A percentile compares a stretch with the other conserved stretches of the same genome.
Evolutionary conservation across 75 land plant species (phyloP).

Genomic region (Sequoiadendron giganteum): DNA sequence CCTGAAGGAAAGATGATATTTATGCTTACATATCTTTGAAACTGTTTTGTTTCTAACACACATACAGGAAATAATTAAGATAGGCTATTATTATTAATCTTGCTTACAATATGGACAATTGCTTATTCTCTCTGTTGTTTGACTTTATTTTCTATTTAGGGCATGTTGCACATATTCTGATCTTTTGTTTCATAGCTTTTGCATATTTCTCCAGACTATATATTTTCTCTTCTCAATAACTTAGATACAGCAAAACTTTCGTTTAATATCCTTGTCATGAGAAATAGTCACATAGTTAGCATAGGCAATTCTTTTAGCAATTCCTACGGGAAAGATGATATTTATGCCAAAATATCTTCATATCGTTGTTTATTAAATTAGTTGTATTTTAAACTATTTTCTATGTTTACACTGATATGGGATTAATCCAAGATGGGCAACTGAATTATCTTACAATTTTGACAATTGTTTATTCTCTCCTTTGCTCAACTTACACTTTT

Average conservation of each 20-base stretch:
- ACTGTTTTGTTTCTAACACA: background rate
- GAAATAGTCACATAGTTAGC: background rate
- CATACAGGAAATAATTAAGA: background rate
- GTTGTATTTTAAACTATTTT: background rate
- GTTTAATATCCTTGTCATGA: background rate
- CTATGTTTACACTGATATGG: background rate
- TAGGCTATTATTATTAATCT: background rate
- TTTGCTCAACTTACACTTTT: background rate
- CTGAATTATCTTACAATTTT: background rate
- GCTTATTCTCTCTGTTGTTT: background rate
- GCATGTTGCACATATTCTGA: background rate
- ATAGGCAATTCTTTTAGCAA: background rate
- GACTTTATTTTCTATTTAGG: background rate
- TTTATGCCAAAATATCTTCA: background rate
- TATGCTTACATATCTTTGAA: background rate
- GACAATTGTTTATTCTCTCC: background rate
- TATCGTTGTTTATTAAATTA: background rate
- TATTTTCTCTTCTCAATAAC: no score
- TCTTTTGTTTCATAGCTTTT: background rate
- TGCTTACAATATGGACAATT: background rate
- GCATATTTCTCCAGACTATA: background rate
- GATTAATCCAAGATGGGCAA: background rate
- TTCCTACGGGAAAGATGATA: background rate
- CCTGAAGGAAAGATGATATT: background rate
- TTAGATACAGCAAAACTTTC: background rate